Conservation (phyloP, 768 basidiomycete species). For the Melanogaster broomeanus region DNA sequence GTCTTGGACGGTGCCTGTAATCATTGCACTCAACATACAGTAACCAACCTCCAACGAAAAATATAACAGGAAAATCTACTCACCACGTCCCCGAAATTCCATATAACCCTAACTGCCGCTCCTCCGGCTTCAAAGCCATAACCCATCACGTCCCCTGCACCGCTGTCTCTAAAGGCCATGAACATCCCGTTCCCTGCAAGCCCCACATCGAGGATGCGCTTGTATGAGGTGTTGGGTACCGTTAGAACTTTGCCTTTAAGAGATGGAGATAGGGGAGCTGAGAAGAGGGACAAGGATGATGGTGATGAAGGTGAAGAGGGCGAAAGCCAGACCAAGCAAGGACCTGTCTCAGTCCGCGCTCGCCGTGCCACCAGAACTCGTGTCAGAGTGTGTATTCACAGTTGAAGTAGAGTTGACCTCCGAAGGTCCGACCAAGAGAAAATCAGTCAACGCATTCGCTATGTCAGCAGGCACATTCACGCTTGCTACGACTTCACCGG, state of each 20-base stretch:
- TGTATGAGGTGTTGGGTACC: constrained; percentile 48
- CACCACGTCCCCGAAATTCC: constrained; percentile 61
- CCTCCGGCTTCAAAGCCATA: constrained; percentile 33
- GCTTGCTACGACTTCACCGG: constrained; percentile 51
- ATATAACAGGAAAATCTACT: constrained; percentile 21
- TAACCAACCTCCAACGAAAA: not conserved
- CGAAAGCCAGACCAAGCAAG: constrained; percentile 38
- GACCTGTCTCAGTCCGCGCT: constrained; percentile 9
- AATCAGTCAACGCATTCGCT: constrained; percentile 33
- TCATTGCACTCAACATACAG: not conserved
- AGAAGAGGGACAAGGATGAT: constrained; percentile 20
- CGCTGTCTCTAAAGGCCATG: constrained; percentile 58
- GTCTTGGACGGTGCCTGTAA: constrained; percentile 42
- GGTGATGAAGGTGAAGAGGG: constrained; percentile 12
- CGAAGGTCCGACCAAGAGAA: constrained; percentile 35
- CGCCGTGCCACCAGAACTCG: not conserved
- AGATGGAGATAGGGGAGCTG: constrained; percentile 48
- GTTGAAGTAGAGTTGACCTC: constrained; percentile 2
- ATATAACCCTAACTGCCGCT: constrained; percentile 45
- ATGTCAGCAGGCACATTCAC: constrained; percentile 57
- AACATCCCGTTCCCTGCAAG: constrained; percentile 57
- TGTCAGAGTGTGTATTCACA: not conserved
- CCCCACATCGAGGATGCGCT: constrained; percentile 60
- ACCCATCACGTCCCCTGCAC: constrained; percentile 55
- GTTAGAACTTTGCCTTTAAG: constrained; percentile 50